Base-by-base conservation (phyloP, 2,329 filamentous ascomycete genomes). In the Arthrobotrys megalospora region DNA sequence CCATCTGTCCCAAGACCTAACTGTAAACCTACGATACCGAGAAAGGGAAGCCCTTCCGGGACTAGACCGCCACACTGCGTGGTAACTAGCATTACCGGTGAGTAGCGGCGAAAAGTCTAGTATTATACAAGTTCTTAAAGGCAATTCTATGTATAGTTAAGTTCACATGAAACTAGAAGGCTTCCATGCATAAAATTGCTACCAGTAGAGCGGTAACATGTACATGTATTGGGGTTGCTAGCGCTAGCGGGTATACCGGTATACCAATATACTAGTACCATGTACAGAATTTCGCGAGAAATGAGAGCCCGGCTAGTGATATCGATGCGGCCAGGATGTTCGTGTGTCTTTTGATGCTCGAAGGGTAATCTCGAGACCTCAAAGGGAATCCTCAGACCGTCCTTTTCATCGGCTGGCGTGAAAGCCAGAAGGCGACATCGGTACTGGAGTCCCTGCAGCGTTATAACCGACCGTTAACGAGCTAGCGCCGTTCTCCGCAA, bases 401-500 rank as follows among this genome's bases (percentile, higher is more conserved):
- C 34, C 36, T 24, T 14, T 19, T 32, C 32, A 8, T 19, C 6
- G 24, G 24, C 7, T 41, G 16, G 10, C 16, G 16, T 60, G 19
- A 16, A 43, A 21, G 52, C 32, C 43, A 14, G 55, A 41, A 58
- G 38, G 36, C 34, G 55, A 60, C 36, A 60, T 60, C 55, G 55
- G 55, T 60, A 60, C n/a, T 10, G n/a, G 0, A 14, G 36, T 24
- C 55, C 55, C 55, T 60, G 55, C 55, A 60, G 16, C 3, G 36
- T 28, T 19, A 21, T 11, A 43, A 60, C 34, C 55, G 55, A 41
- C 55, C 19, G 4, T 6, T 41, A 60, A 41, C 53, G 19, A 36
- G 47, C 43, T 47, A 52, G 55, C 55, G 55, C 36, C 55, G 55
- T 32, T 28, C 48, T 52, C 62, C 48, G 62, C 62, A 50, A 36